Conservation (phyloP, 352 stramenopile species). For the Phytophthora citrophthora region DNA sequence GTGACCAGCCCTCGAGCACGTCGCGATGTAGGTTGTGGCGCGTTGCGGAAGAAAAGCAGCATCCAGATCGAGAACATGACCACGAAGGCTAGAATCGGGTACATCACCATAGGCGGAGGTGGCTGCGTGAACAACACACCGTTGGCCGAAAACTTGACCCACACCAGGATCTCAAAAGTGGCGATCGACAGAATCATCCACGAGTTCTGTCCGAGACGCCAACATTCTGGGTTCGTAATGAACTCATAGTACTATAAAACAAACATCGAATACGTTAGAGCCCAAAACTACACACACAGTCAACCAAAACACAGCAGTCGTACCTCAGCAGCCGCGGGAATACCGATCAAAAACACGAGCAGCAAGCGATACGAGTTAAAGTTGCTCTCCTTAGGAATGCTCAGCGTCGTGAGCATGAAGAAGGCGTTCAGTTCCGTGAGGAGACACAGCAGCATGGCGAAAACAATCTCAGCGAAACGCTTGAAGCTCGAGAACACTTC, state of each 20-base stretch:
- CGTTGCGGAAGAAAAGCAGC: conserved; percentile 69
- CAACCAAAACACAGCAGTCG: background rate
- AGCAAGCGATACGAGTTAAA: conserved; percentile 85
- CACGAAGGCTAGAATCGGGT: conserved; percentile 67
- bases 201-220: conserved; percentile 79
- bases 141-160: conserved; percentile 79
- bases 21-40: conserved; percentile 16
- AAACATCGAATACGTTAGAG: conserved; percentile 2
- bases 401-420: conserved; percentile 91
- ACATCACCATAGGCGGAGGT: conserved; percentile 58
- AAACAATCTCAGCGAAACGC: conserved; percentile 83
- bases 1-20: conserved; percentile 34
- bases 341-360: conserved; percentile 83
- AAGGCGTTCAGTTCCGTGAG: conserved; percentile 94
- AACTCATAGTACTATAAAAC: conserved; percentile 84
- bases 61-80: conserved; percentile 81
- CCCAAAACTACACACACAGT: background rate
- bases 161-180: conserved; percentile 81
- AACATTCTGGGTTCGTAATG: conserved; percentile 77
- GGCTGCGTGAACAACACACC: conserved; percentile 66
- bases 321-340: conserved; percentile 82
- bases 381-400: conserved; percentile 87
- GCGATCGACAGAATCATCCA: conserved; percentile 86
- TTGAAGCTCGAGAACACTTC: conserved; percentile 93
- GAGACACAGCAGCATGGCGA: conserved; percentile 86